A percentile compares a stretch with the other conserved stretches of the same genome.
Conservation (phyloP, 129 eudicot species). For the Flaveria robusta region DNA sequence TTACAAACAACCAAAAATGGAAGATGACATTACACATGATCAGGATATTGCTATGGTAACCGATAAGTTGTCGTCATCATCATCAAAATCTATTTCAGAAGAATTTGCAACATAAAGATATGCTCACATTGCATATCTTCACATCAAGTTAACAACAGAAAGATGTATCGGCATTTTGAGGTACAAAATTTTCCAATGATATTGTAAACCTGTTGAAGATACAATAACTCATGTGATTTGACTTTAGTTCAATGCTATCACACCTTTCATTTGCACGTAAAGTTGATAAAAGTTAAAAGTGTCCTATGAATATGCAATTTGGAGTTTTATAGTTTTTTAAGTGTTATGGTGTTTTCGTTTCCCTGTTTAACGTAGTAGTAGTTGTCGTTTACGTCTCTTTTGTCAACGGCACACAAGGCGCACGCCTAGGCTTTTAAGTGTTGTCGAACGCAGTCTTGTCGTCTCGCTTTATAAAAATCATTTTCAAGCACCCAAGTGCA, state of each 20-base stretch:
- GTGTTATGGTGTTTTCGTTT: not conserved
- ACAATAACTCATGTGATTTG: not conserved
- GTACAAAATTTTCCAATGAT: not conserved
- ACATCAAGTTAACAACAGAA: not conserved
- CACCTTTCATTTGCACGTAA: not conserved
- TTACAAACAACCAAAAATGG: constrained; percentile 50
- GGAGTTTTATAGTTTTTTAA: not conserved
- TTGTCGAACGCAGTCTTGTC: too few species aligned
- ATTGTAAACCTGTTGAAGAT: not conserved
- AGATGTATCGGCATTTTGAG: not conserved
- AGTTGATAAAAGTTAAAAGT: not conserved
- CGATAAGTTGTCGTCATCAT: constrained; percentile 29
- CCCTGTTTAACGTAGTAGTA: not conserved
- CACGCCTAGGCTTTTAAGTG: too few species aligned
- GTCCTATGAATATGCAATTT: not conserved
- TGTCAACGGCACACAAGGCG: too few species aligned
- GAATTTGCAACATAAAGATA: constrained; percentile 53
- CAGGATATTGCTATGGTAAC: constrained; percentile 62
- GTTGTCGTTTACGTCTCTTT: too few species aligned
- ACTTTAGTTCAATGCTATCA: not conserved
- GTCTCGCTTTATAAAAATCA: too few species aligned
- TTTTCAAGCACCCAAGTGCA: too few species aligned
- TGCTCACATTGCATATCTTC: not conserved
- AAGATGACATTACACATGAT: constrained; percentile 31
- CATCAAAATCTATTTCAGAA: constrained; percentile 35